phyloP scores from a whole-genome alignment of 345 rosid species.

The Psidium guajava region DNA sequence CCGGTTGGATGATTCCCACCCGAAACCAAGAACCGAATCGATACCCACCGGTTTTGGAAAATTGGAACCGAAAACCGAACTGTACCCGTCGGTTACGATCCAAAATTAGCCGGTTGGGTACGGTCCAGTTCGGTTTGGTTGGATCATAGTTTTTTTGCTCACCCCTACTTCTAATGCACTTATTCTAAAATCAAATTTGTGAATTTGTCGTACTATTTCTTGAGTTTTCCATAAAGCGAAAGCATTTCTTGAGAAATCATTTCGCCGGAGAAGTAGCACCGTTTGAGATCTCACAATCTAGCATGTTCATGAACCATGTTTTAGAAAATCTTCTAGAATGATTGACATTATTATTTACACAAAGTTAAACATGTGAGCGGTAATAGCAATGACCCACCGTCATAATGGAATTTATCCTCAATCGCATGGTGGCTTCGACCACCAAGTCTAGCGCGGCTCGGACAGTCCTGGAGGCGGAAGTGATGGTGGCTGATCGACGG shows the following conservation, averaged over 20 bases:
- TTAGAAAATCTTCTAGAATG: background rate
- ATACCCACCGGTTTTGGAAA: too few relatives aligned
- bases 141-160: too few relatives aligned
- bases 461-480: background rate
- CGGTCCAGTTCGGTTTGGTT: too few relatives aligned
- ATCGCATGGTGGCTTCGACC: background rate
- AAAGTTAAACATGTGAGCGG: background rate
- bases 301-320: background rate
- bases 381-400: background rate
- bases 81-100: too few relatives aligned
- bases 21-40: too few relatives aligned
- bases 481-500: background rate
- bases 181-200: background rate
- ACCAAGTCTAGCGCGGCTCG: background rate
- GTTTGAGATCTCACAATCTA: background rate
- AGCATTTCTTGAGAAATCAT: background rate
- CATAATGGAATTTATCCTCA: background rate
- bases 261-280: background rate
- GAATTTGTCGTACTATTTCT: background rate
- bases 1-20: too few relatives aligned
- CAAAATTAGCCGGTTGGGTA: too few relatives aligned
- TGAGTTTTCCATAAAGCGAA: background rate
- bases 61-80: too few relatives aligned
- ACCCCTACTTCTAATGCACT: too few relatives aligned
- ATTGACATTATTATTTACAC: background rate